Conservation (phyloP, 176 grass and related monocot species). For the Guadua angustifolia region DNA sequence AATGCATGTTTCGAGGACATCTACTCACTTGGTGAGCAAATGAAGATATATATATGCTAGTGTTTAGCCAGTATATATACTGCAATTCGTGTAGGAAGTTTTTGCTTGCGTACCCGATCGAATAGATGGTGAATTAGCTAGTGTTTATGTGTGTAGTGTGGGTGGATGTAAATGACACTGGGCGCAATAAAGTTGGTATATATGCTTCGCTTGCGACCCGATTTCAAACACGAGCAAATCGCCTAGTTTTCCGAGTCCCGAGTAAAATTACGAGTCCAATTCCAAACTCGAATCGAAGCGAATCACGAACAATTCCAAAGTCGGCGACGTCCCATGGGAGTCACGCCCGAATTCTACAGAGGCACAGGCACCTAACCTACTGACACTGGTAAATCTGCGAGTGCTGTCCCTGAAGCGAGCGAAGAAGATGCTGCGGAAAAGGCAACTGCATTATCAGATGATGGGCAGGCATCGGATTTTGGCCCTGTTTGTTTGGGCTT, state of each 20-base stretch:
- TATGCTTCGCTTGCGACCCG: background rate
- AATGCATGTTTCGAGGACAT: too few species aligned
- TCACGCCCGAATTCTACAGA: conserved; percentile 39
- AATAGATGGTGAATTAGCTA: conserved; percentile 6
- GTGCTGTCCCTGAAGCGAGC: conserved; percentile 8
- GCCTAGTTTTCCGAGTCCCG: background rate
- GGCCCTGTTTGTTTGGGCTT: too few species aligned
- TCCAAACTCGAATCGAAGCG: background rate
- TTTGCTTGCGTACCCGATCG: background rate
- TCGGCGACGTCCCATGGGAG: too few species aligned
- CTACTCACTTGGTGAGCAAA: too few species aligned
- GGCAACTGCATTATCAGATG: conserved; percentile 24
- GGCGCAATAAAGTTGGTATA: background rate
- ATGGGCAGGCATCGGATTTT: conserved; percentile 36
- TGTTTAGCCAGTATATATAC: background rate
- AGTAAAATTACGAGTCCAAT: background rate
- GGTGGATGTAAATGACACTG: conserved; percentile 17
- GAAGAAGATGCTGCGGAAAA: conserved; percentile 37
- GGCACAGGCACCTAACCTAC: conserved; percentile 21
- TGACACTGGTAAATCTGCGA: conserved; percentile 29
- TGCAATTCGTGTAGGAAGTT: conserved; percentile 23
- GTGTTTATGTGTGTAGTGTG: background rate
- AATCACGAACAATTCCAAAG: conserved; percentile 19
- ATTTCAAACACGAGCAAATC: background rate
- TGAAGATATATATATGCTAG: too few species aligned